Conservation (phyloP, 495 filamentous ascomycete species). For the Penicillium robsamsonii region DNA sequence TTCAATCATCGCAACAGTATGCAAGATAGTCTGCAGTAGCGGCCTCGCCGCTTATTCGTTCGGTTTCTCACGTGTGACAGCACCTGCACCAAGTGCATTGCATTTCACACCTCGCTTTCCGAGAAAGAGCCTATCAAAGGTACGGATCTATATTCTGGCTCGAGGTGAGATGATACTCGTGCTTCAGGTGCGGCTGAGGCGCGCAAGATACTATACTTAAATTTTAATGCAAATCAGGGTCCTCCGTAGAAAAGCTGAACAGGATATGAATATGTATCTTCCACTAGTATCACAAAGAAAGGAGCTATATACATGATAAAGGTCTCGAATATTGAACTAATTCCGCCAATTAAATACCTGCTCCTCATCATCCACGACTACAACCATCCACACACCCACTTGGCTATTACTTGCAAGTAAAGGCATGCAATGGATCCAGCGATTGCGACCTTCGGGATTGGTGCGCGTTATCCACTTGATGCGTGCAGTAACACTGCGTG, state of each 20-base stretch:
- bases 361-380: slow-evolving; percentile 52
- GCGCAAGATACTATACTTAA: no score
- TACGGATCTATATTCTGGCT: no score
- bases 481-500: slow-evolving; percentile 61
- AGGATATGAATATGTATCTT: background rate
- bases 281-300: background rate
- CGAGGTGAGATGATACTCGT: no score
- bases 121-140: no score
- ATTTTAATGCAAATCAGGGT: no score
- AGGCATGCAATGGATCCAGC: slow-evolving; percentile 63
- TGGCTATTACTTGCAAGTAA: slow-evolving; percentile 54
- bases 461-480: slow-evolving; percentile 55
- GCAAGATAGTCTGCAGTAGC: background rate
- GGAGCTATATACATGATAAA: background rate
- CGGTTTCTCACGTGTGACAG: background rate
- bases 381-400: slow-evolving; percentile 63
- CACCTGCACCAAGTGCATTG: no score
- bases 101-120: no score
- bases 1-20: background rate
- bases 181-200: no score
- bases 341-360: background rate
- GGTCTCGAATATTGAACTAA: background rate
- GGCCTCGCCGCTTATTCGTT: background rate
- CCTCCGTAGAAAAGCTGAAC: no score
- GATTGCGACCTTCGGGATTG: slow-evolving; percentile 44